Evolutionary conservation across 1,284 basidiomycete species (phyloP).

Genomic region (Peniophora sp.): DNA sequence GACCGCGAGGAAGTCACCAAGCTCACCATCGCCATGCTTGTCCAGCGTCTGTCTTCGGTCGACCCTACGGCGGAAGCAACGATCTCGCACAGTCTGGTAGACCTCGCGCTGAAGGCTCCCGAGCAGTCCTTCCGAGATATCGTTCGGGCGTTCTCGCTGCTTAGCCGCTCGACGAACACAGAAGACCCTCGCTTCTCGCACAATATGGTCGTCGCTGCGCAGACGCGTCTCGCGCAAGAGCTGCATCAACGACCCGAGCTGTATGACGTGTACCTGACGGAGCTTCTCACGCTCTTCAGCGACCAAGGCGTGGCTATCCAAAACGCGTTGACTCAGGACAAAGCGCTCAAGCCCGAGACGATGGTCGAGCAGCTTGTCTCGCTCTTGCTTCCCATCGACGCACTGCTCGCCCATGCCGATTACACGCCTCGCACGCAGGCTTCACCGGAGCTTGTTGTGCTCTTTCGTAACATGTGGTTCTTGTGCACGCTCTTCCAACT

Average conservation of each 20-base stretch:
- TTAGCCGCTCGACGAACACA: conserved; percentile 77
- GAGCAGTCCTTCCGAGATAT: conserved; percentile 80
- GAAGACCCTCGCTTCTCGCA: conserved; percentile 83
- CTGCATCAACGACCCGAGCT: conserved; percentile 65
- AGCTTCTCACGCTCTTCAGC: conserved; percentile 79
- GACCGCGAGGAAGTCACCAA: conserved; percentile 76
- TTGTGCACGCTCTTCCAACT: conserved; percentile 83
- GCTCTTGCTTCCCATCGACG: conserved; percentile 85
- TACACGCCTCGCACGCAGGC: conserved; percentile 59
- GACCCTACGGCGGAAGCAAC: conserved; percentile 85
- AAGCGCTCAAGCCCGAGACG: conserved; percentile 69
- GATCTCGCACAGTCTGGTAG: conserved; percentile 87
- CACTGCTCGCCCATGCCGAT: conserved; percentile 72
- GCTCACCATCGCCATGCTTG: conserved; percentile 85
- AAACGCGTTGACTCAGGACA: conserved; percentile 60
- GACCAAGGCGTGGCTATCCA: conserved; percentile 93
- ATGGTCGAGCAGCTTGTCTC: conserved; percentile 83
- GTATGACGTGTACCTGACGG: conserved; percentile 76
- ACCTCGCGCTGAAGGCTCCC: conserved; percentile 77
- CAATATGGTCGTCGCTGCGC: conserved; percentile 83
- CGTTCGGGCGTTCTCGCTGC: conserved; percentile 78
- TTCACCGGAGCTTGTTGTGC: conserved; percentile 59
- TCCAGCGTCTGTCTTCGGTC: conserved; percentile 81
- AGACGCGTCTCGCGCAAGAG: conserved; percentile 81
- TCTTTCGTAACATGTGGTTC: conserved; percentile 96